Percentiles rank a stretch among this genome's conserved stretches.
Evolutionary conservation across 2,329 filamentous ascomycete genomes (phyloP).

Genomic region (Pseudocercospora fuligena): DNA sequence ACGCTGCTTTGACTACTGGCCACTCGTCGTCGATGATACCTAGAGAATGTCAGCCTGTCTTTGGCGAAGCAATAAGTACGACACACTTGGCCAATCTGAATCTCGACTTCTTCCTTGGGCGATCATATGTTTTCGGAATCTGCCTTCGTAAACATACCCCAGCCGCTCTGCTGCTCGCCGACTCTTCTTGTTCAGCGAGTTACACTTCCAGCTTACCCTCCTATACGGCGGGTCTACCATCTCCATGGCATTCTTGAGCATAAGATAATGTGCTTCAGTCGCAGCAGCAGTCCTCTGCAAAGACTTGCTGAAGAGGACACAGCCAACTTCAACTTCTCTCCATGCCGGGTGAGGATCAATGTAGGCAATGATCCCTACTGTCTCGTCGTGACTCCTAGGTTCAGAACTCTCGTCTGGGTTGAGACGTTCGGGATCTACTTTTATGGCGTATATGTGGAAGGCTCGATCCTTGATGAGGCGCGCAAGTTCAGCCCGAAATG

Average conservation of each 20-base stretch:
- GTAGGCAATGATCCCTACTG: conserved; percentile 49
- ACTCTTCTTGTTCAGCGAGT: conserved; percentile 61
- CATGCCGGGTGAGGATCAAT: conserved; percentile 56
- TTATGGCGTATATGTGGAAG: conserved; percentile 52
- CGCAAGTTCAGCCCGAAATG: conserved; percentile 23
- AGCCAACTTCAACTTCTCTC: conserved; percentile 62
- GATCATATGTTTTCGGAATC: conserved; percentile 66
- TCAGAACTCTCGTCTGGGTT: not conserved
- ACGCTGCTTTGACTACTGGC: conserved; percentile 50
- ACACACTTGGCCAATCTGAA: conserved; percentile 61
- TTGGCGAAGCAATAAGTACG: not conserved
- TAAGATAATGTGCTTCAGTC: conserved; percentile 63
- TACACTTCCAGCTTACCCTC: conserved; percentile 69
- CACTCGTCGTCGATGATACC: conserved; percentile 63
- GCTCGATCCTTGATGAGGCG: conserved; percentile 15
- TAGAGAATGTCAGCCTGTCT: not conserved
- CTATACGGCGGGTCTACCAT: conserved; percentile 48
- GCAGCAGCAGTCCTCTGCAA: conserved; percentile 61
- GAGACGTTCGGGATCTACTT: conserved; percentile 37
- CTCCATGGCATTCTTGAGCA: conserved; percentile 61
- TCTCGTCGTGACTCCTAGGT: conserved; percentile 36
- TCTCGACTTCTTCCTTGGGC: conserved; percentile 62
- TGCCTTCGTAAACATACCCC: conserved; percentile 64
- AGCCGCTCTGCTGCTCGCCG: conserved; percentile 60
- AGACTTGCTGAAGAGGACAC: conserved; percentile 56